A percentile compares a stretch with the other conserved stretches of the same genome.
phyloP scores from a whole-genome alignment of 2,329 filamentous ascomycete genomes.

The Orbilia javanica region DNA sequence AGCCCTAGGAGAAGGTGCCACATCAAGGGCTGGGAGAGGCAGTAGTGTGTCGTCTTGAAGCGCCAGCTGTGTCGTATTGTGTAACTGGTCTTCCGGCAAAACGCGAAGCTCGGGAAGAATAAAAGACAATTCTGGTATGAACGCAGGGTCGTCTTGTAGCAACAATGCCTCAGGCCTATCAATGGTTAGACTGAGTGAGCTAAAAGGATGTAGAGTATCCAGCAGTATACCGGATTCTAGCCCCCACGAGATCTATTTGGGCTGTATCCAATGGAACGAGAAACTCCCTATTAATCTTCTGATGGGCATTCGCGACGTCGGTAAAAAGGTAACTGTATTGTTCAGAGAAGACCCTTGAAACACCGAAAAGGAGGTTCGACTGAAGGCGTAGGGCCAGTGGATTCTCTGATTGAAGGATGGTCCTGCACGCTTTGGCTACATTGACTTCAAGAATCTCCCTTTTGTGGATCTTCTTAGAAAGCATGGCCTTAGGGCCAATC shows the following conservation, averaged over 20 bases:
- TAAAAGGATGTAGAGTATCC: background rate
- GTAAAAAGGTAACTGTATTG: constrained; percentile 87
- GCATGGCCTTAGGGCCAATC: constrained; percentile 77
- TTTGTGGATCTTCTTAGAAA: constrained; percentile 78
- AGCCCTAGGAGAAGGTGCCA: background rate
- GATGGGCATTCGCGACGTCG: constrained; percentile 81
- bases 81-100: constrained; percentile 37
- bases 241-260: constrained; percentile 33
- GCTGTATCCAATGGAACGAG: constrained; percentile 21
- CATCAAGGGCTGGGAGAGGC: background rate
- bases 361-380: constrained; percentile 77
- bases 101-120: constrained; percentile 3
- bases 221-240: constrained; percentile 21
- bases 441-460: constrained; percentile 92
- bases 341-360: constrained; percentile 78
- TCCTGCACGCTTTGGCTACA: constrained; percentile 85
- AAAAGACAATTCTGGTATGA: constrained; percentile 72
- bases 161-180: constrained; percentile 64
- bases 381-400: constrained; percentile 92
- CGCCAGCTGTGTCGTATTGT: constrained; percentile 31
- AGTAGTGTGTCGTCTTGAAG: constrained; percentile 46
- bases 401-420: constrained; percentile 85
- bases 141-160: constrained; percentile 84
- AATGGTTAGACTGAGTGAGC: background rate
- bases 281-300: constrained; percentile 70